Base-by-base conservation (phyloP, 331 rosid species). In the Acacia concinna region DNA sequence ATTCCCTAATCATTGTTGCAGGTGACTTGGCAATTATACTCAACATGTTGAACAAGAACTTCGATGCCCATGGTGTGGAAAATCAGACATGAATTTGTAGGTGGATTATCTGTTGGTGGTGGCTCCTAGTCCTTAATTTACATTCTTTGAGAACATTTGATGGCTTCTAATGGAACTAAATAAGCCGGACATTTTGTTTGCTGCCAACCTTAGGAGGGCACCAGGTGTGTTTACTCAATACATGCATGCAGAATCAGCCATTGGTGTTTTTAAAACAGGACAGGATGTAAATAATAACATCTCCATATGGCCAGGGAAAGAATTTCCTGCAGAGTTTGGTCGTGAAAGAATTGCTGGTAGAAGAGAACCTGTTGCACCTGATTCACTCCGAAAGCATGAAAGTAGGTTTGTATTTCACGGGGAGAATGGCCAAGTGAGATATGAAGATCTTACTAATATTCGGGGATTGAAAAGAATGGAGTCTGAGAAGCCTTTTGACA, bases 391-490 rank as follows among this genome's bases (percentile, higher is more conserved):
- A 72, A 81, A 68, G 32, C 44, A 38, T 8, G 86, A 85, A 77
- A 78, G 5, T 81, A 83, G 44, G 72, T 82, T 57, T 81, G 86
- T 56, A 23, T 32, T 79, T 68, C 81, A 71, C 63, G 59, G 47
- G 77, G 83, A 86, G 84, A 88, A 84, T 60, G 74, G 37, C 28
- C 87, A 82, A 7, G 74, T 78, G 79, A 87, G 84, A 18, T 87
- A 86, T 32, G 88, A 88, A 77, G 96, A 78, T 74, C 88, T 81
- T 68, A 79, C 85, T 46, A 83, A 83, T 66, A 57, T 87, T 79
- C 83, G 87, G 73, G 97, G 90, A 82, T 80, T 88, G 86, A 84
- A 73, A 84, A 87, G 93, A 84, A 75, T 81, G 86, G 79, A 84
- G 66, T 92, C 90, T 1, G 91, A 87, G 82, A 75, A 46, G 85